Conservation (phyloP, 176 grass and related monocot species). For the Panicum miliaceum region DNA sequence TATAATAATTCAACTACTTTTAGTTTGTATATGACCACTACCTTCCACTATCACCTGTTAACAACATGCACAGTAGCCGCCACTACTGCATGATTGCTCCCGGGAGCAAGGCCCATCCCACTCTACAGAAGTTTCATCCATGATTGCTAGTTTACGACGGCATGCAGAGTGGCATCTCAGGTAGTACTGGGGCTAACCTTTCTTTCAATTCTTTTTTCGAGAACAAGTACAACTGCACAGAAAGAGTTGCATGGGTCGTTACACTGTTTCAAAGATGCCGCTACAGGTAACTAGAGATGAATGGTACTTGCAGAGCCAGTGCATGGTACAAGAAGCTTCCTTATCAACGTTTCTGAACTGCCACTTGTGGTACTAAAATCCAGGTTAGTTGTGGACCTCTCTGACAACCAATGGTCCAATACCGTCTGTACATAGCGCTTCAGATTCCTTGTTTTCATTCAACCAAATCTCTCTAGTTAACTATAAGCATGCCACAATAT, state of each 20-base stretch:
- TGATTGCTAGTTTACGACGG: conserved; percentile 26
- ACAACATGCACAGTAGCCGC: conserved; percentile 9
- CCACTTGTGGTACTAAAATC: conserved; percentile 33
- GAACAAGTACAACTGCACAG: conserved; percentile 5
- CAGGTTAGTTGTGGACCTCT: conserved; percentile 35
- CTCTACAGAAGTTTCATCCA: conserved; percentile 21
- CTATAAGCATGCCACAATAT: neutral
- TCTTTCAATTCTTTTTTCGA: neutral
- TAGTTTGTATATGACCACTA: neutral
- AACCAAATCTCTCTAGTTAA: neutral
- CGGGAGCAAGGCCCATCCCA: conserved; percentile 26
- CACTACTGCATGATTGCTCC: conserved; percentile 40
- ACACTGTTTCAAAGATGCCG: conserved; percentile 15
- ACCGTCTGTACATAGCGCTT: neutral
- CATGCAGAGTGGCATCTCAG: conserved; percentile 14
- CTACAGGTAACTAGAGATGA: conserved; percentile 18
- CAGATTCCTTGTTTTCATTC: neutral
- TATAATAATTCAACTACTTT: conserved; percentile 1
- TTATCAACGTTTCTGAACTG: conserved; percentile 27
- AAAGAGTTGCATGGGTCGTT: neutral
- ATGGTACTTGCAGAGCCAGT: conserved; percentile 19
- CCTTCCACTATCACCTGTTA: conserved; percentile 9
- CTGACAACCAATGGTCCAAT: neutral
- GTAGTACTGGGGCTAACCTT: neutral
- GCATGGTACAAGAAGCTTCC: conserved; percentile 23